Evolutionary conservation across 345 rosid genomes (phyloP), one percentile per base, ranked within the genome.

Genomic region (Hibiscus tridactylites): DNA sequence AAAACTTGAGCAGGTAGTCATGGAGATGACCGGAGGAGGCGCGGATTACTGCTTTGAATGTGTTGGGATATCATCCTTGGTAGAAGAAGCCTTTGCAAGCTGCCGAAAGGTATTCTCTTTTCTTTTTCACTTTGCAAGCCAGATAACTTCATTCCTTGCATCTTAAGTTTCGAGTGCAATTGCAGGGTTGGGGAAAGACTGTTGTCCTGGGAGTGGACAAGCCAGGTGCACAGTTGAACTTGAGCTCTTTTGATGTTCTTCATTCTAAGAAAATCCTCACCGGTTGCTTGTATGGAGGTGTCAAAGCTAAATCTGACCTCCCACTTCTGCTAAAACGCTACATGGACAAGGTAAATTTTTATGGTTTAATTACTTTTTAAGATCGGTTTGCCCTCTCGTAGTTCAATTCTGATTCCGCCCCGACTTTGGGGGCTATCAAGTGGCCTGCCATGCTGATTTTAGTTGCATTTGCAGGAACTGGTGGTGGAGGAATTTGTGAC

Each of bases 161-260:
- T 21, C 24, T 21, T 21, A 21, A 21, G 24, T 21, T 21, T 21
- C 24, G 24, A 21, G 24, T 21, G 24, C 24, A 21, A 21, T 21
- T 21, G 56, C 78, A 93, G 97, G 96, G 98, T 26, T 93, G 97
- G 97, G 97, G 98, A 62, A 91, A 91, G 81, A 87, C 94, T 5
- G 72, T 93, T 29, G 90, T 88, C 9, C 35, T 91, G 72, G 97
- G 98, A 47, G 94, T 93, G 68, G 96, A 85, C 82, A 80, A 76
- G 65, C 93, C 98, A 3, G 91, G 84, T 19, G 77, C 94, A 15
- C 74, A 74, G 39, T 50, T 91, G 65, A 83, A 50, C 69, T 62
- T 93, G 29, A 61, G 72, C 73, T 87, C 91, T 29, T 37, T 0
- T 3, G 91, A 93, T 5, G 85, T 91, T 67, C 91, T 93, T 78